Evolutionary conservation across 2,329 filamentous ascomycete species (phyloP), one percentile per base, ranked within the genome.

Genomic region (Penicillium frequentans): DNA sequence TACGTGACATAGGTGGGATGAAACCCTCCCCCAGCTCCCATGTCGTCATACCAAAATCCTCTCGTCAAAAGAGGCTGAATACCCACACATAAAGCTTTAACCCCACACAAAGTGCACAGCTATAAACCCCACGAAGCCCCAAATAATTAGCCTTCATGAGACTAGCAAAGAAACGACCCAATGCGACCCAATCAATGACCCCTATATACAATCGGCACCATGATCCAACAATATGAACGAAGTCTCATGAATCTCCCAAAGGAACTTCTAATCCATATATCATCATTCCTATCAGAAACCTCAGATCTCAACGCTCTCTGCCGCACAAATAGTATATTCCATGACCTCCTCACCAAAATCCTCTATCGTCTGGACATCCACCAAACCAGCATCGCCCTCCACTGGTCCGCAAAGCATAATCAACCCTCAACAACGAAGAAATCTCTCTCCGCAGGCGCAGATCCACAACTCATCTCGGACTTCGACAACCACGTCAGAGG

Each of bases 381-480:
- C 50, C 5, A 33, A 52, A 21, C 10, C 2, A 31, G 52, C 5
- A 55, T 46, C n/a, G 60, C 66, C 3, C 52, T 69, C n/a, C 50
- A 57, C 16, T 66, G 65, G 66, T 64, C 67, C 31, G 60, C 64
- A 24, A 54, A 39, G 14, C 43, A 58, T 33, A 57, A 64, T 33
- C 45, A 35, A 7, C 14, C 26, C 14, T 31, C 21, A 16, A 67
- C 59, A 21, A 61, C 56, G 11, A 47, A 49, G 8, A 52, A 56
- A 37, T 52, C 56, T 13, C 54, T 68, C 37, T 39, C 50, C 26
- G 61, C 62, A 16, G 56, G 60, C 24, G 56, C 63, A 24, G 61
- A 68, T 39, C 42, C 60, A 14, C 58, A 57, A 19, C 49, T 50
- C 5, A 55, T 39, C 24, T 58, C 57, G 16, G 61, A 65, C 33